Base-by-base conservation (phyloP, 805 yeast genomes). In the Teunomyces tritomae region DNA sequence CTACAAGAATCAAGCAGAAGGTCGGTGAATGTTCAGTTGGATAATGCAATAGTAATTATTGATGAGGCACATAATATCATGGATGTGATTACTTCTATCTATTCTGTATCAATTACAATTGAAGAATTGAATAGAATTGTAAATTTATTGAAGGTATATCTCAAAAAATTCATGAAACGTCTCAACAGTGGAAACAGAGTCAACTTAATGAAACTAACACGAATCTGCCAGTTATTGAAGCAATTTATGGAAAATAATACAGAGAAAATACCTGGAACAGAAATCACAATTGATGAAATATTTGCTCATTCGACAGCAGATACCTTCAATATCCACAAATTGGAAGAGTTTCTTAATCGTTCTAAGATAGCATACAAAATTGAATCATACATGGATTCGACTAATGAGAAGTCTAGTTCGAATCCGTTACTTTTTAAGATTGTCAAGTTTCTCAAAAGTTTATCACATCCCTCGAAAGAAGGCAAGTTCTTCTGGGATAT, bases 51-150 rank as follows among this genome's bases (percentile, higher is more conserved):
- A 2, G 81, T 92, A 0, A 78, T 92, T 4, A 83, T 91, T 26
- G 98, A 91, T 63, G 98, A 91, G 61, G 97, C 97, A 0, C 98
- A 91, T 61, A 91, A 91, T 61, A 67, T 91, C 37, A 61, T 89
- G 27, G 97, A 90, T 55, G 83, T 91, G 0, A 80, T 91, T 2
- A 78, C 84, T 1, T 68, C 85, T 2, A 68, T 92, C 51, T 78
- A 85, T 57, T 88, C 96, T 0, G 75, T 82, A 1, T 64, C 77
- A 3, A 68, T 91, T 0, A 68, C 85, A 0, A 55, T 71, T 1
- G 44, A 54, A 0, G 89, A 86, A 28, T 67, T 89, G 8, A 36
- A 54, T 2, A 39, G 50, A 0, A 76, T 85, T 3, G 64, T 74
- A 14, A 54, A 54, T 2, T 83, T 86, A 0, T 57, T 91, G 34